phyloP scores from a whole-genome alignment of 202 grass and related monocot species.

The Digitaria exilis region DNA sequence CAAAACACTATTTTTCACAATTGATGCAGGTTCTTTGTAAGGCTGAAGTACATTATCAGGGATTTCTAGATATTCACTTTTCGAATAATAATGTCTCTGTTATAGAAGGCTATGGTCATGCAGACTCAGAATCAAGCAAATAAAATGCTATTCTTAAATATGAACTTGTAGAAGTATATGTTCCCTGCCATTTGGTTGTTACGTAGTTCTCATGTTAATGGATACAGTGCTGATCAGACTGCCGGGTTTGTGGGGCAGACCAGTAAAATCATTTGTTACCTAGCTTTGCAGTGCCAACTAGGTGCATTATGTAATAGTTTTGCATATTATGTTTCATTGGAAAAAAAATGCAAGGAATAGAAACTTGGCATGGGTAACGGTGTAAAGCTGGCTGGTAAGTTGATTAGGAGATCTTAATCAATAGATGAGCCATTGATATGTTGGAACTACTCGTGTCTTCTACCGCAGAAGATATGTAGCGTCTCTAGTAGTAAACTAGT shows the following conservation, averaged over 20 bases:
- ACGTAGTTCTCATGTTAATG: background rate
- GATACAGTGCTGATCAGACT: background rate
- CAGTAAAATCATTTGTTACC: background rate
- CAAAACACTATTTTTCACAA: background rate
- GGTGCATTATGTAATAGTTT: no score
- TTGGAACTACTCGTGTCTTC: slow-evolving; percentile 4
- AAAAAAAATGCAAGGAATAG: background rate
- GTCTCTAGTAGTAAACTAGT: background rate
- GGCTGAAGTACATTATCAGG: background rate
- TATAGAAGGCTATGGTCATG: background rate
- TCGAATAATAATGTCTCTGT: background rate
- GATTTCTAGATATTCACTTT: background rate
- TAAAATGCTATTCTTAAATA: slow-evolving; percentile 4
- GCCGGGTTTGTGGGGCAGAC: background rate
- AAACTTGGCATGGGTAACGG: slow-evolving; percentile 11
- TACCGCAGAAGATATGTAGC: slow-evolving; percentile 13
- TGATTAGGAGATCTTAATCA: background rate
- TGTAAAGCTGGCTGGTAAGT: background rate
- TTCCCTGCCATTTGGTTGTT: background rate
- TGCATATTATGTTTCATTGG: background rate
- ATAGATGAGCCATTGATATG: background rate
- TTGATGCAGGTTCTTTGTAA: background rate
- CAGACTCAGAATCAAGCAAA: slow-evolving; percentile 1
- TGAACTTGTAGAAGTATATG: background rate
- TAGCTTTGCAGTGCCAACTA: background rate